Conservation (phyloP, 2,329 filamentous ascomycete species). For the Aspergillus uvarum region DNA sequence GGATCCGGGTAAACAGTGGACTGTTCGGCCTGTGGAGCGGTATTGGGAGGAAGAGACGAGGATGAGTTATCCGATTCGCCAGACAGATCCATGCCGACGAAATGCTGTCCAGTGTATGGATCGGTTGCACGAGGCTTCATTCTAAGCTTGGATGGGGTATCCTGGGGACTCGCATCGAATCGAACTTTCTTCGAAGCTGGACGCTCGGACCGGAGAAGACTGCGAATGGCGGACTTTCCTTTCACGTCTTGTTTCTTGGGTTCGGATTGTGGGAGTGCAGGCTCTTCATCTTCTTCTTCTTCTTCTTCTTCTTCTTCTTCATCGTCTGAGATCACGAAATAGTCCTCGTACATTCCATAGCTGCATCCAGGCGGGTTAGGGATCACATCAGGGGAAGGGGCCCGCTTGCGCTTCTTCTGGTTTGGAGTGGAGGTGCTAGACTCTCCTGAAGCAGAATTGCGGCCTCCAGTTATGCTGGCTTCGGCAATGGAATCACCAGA, state of each 20-base stretch:
- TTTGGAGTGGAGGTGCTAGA: slow-evolving; percentile 2
- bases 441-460: slow-evolving; percentile 4
- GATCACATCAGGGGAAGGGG: slow-evolving; percentile 42
- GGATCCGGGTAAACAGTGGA: slow-evolving; percentile 3
- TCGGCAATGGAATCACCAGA: neutral
- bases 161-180: slow-evolving; percentile 35
- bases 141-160: slow-evolving; percentile 35
- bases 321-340: slow-evolving; percentile 33
- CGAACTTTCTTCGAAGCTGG: slow-evolving; percentile 33
- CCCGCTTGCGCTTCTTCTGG: slow-evolving; percentile 41
- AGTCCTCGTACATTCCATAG: slow-evolving; percentile 43
- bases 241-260: slow-evolving; percentile 11
- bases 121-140: slow-evolving; percentile 23
- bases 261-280: slow-evolving; percentile 9
- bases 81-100: slow-evolving; percentile 20
- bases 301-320: slow-evolving; percentile 33
- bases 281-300: slow-evolving; percentile 30
- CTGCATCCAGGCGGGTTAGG: slow-evolving; percentile 43
- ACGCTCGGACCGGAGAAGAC: slow-evolving; percentile 19
- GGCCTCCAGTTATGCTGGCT: neutral
- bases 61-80: slow-evolving; percentile 13
- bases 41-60: slow-evolving; percentile 17
- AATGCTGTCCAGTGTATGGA: slow-evolving; percentile 23
- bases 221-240: slow-evolving; percentile 17
- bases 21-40: slow-evolving; percentile 5